Evolutionary conservation across 495 filamentous ascomycete species (phyloP), one percentile per base, ranked within the genome.

Genomic region (Massariosphaeria phaeospora): DNA sequence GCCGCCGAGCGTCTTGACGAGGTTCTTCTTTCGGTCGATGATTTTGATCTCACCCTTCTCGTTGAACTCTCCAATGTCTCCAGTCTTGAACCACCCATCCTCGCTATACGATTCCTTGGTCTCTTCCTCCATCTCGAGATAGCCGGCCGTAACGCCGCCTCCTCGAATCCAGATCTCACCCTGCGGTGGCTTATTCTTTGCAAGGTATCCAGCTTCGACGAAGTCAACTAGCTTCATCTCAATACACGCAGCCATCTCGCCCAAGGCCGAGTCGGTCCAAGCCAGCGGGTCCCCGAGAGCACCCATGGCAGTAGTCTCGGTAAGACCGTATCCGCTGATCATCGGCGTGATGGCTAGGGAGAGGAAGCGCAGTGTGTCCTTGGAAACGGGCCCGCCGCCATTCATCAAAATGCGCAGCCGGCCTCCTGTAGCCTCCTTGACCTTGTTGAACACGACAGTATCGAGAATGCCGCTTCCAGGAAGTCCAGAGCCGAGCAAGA

Each of bases 11-110:
- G 90, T 98, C 83, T 96, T 96, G 69, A 95, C 85, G 57, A 96
- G 71, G 69, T 96, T 96, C 84, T 96, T 96, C 86, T 95, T 96
- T 64, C 90, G 87, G 71, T 96, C 90, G 64, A 96, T 95, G 69
- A 96, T 86, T 64, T 77, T 81, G 44, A 96, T 73, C 66, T 95
- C 84, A 54, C 90, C 90, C 64, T 84, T 79, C 54, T 73, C 65
- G 67, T 91, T 85, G 71, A 85, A 96, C 74, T 96, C 87, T 63
- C 90, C 90, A 63, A 96, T 91, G 62, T 96, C 90, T 44, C 90
- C 90, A 33, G 90, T 94, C 83, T 84, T 91, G 79, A 95, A 96
- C 90, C 90, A 96, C 18, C 88, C 89, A 65, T 89, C 91, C 9
- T 79, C 75, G 21, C 84, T 80, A 48, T 88, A 75, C 10, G 85